These are phyloP conservation scores for Candida sphagnicola DNA, from an alignment of 805 yeast species.

Conservation along the genomic window DNA sequence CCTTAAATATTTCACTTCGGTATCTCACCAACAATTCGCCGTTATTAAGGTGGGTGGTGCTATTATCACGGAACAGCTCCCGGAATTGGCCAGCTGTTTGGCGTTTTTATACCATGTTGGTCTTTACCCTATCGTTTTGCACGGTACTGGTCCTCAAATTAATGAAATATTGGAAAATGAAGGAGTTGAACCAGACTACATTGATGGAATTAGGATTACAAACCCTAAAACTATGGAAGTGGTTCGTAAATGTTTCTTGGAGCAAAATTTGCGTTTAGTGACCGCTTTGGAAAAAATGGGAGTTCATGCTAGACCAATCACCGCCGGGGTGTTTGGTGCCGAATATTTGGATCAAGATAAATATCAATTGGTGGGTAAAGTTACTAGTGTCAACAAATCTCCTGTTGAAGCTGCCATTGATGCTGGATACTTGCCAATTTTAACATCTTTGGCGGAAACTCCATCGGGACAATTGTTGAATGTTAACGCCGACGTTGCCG, in stretches of 20 bases:
- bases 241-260: conserved; percentile 91
- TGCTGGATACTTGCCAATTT: conserved; percentile 94
- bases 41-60: conserved; percentile 99
- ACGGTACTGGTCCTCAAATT: conserved; percentile 99
- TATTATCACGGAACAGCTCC: conserved; percentile 89
- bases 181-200: conserved; percentile 93
- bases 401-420: conserved; percentile 88
- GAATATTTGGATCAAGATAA: conserved; percentile 86
- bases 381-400: conserved; percentile 79
- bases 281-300: conserved; percentile 96
- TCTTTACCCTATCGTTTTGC: conserved; percentile 91
- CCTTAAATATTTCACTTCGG: conserved; percentile 93
- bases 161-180: conserved; percentile 88
- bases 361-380: conserved; percentile 89
- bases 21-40: conserved; percentile 94
- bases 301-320: conserved; percentile 97
- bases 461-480: conserved; percentile 94
- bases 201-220: conserved; percentile 95
- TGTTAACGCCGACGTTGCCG: conserved; percentile 98
- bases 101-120: conserved; percentile 98
- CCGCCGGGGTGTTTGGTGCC: conserved; percentile 96
- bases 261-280: conserved; percentile 91
- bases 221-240: conserved; percentile 93
- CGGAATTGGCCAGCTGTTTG: conserved; percentile 90
- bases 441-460: conserved; percentile 96